Evolutionary conservation across 768 basidiomycete species (phyloP).

Genomic region (Pleurotus platypus): DNA sequence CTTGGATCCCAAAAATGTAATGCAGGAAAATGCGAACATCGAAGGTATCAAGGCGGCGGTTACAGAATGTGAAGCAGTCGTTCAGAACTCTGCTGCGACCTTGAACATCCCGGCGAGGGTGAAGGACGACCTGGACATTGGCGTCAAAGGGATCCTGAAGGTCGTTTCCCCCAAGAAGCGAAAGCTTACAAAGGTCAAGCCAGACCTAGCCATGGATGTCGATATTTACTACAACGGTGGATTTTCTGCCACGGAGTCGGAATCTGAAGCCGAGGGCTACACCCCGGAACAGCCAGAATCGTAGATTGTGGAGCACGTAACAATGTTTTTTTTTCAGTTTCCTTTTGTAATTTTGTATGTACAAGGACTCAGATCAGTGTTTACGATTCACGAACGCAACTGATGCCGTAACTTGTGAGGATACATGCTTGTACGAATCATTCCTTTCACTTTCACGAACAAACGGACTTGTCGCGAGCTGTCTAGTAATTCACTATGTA

Average conservation of each 20-base stretch:
- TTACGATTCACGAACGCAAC: too few species aligned
- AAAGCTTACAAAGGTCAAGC: slow-evolving; percentile 14
- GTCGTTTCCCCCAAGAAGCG: slow-evolving; percentile 8
- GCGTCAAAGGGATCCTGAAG: slow-evolving; percentile 29
- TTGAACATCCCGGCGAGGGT: slow-evolving; percentile 15
- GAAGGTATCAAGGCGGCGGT: slow-evolving; percentile 22
- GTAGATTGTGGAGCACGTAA: too few species aligned
- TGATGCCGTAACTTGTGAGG: too few species aligned
- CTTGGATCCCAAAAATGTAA: slow-evolving; percentile 24
- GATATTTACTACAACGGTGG: slow-evolving; percentile 3
- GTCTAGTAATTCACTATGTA: too few species aligned
- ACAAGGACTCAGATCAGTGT: too few species aligned
- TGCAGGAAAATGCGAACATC: slow-evolving; percentile 23
- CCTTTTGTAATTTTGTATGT: too few species aligned
- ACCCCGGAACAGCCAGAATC: too few species aligned
- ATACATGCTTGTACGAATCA: too few species aligned
- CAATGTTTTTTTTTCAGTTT: too few species aligned
- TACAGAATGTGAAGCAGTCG: slow-evolving; percentile 21
- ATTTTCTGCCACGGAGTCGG: not conserved
- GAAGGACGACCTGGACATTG: slow-evolving; percentile 21
- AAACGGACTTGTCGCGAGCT: too few species aligned
- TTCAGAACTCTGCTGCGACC: slow-evolving; percentile 18
- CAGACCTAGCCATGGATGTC: slow-evolving; percentile 16
- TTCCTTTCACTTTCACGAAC: too few species aligned
- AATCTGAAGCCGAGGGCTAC: too few species aligned